Evolutionary conservation across 2,329 filamentous ascomycete genomes (phyloP).

Genomic region (Aspergillus texensis): DNA sequence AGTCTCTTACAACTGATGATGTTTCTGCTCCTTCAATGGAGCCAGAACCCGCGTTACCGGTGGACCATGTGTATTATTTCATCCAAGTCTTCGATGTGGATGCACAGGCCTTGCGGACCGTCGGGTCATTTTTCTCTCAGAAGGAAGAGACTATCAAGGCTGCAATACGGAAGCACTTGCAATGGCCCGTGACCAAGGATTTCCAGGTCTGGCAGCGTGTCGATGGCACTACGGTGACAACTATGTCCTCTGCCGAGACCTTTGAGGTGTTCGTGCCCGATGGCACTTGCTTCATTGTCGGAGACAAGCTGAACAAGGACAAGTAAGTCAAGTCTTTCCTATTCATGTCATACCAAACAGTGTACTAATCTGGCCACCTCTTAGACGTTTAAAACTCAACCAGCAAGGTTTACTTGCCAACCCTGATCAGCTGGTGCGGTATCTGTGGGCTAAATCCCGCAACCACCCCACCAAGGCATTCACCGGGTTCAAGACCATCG

Average conservation of each 20-base stretch:
- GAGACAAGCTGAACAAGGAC: constrained; percentile 42
- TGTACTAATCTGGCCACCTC: background rate
- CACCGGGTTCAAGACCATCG: constrained; percentile 53
- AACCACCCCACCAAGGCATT: constrained; percentile 49
- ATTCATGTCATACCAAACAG: background rate
- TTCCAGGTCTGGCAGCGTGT: constrained; percentile 50
- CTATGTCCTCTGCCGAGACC: constrained; percentile 36
- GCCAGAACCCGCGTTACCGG: constrained; percentile 27
- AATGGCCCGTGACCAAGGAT: constrained; percentile 40
- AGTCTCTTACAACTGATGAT: constrained; percentile 18
- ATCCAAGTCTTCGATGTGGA: constrained; percentile 58
- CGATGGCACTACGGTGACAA: constrained; percentile 38
- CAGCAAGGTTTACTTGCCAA: constrained; percentile 39
- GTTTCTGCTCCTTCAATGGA: constrained; percentile 13
- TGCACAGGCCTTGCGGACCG: constrained; percentile 44
- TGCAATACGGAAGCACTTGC: constrained; percentile 42
- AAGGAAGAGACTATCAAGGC: constrained; percentile 44
- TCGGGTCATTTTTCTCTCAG: constrained; percentile 47
- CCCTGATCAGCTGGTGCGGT: constrained; percentile 44
- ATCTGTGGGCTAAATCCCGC: constrained; percentile 48
- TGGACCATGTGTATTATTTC: constrained; percentile 49
- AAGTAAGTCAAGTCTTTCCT: constrained; percentile 31
- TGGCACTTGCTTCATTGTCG: constrained; percentile 46
- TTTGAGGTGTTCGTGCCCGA: constrained; percentile 41
- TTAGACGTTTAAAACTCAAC: constrained; percentile 37